These are phyloP conservation scores for Penicillium sp. DNA, from an alignment of 2,329 filamentous ascomycete species.

Conservation along the genomic window DNA sequence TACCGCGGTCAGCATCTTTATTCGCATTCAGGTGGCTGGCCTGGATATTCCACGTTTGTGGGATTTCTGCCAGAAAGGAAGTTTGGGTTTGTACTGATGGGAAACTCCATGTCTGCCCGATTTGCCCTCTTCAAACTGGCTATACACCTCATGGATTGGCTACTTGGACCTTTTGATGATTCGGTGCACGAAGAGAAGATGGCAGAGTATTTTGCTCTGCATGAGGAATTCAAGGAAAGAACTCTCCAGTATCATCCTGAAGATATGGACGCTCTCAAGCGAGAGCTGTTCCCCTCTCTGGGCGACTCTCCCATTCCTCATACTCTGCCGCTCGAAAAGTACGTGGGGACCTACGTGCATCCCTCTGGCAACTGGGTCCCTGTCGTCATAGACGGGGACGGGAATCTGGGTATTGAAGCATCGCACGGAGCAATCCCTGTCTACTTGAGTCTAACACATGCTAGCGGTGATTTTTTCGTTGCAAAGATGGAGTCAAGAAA, in stretches of 20 bases:
- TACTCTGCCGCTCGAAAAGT: constrained; percentile 18
- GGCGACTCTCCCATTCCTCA: constrained; percentile 13
- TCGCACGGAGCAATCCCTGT: constrained; percentile 16
- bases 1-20: constrained; percentile 28
- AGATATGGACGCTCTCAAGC: constrained; percentile 6
- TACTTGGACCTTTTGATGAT: constrained; percentile 16
- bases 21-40: constrained; percentile 30
- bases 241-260: not conserved
- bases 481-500: constrained; percentile 7
- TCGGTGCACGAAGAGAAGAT: constrained; percentile 10
- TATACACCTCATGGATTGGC: constrained; percentile 17
- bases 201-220: constrained; percentile 5
- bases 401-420: constrained; percentile 16
- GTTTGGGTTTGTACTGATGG: constrained; percentile 33
- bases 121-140: constrained; percentile 6
- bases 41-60: constrained; percentile 28
- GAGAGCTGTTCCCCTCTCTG: constrained; percentile 19
- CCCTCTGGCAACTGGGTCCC: constrained; percentile 10
- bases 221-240: constrained; percentile 5
- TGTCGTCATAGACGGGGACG: constrained; percentile 6
- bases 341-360: constrained; percentile 26
- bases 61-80: constrained; percentile 29
- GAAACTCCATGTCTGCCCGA: constrained; percentile 19
- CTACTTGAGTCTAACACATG: constrained; percentile 20
- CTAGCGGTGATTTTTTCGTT: constrained; percentile 28